Evolutionary conservation across 805 yeast genomes (phyloP).

Genomic region (Candida boleticola): DNA sequence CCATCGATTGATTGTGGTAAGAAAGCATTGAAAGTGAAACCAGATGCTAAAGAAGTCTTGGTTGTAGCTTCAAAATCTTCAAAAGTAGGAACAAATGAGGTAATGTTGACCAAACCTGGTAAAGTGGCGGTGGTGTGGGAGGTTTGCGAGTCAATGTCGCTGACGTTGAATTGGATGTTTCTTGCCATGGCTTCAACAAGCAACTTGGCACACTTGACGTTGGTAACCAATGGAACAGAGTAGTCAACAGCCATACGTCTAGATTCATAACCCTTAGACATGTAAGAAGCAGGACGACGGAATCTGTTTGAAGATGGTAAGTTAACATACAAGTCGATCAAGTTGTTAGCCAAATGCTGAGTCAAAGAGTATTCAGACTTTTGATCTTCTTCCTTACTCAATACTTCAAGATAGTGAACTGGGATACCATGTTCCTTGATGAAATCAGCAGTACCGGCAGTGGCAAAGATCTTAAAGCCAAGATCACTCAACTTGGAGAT

Average conservation of each 20-base stretch:
- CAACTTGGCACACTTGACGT: slow-evolving; percentile 95
- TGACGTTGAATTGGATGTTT: slow-evolving; percentile 61
- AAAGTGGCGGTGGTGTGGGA: slow-evolving; percentile 78
- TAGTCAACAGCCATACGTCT: slow-evolving; percentile 99
- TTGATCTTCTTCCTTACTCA: slow-evolving; percentile 70
- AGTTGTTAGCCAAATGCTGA: slow-evolving; percentile 93
- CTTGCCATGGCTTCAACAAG: slow-evolving; percentile 91
- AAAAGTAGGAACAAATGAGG: slow-evolving; percentile 73
- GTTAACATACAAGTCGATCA: slow-evolving; percentile 94
- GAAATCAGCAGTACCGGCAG: slow-evolving; percentile 99
- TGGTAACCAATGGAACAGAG: slow-evolving; percentile 95
- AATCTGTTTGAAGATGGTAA: slow-evolving; percentile 95
- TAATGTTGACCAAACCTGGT: slow-evolving; percentile 84
- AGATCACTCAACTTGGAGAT: slow-evolving; percentile 75
- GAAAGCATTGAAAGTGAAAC: slow-evolving; percentile 83
- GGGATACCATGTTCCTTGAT: slow-evolving; percentile 92
- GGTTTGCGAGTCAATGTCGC: slow-evolving; percentile 83
- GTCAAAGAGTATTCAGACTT: slow-evolving; percentile 93
- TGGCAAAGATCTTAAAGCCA: slow-evolving; percentile 91
- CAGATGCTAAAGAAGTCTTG: slow-evolving; percentile 72
- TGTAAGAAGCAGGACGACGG: slow-evolving; percentile 98
- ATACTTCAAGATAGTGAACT: slow-evolving; percentile 89
- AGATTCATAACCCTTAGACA: slow-evolving; percentile 95
- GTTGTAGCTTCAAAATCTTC: slow-evolving; percentile 68
- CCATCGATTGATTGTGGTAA: slow-evolving; percentile 71